Base-by-base conservation (phyloP, 768 basidiomycete species). In the Boletus rubroflammeus region DNA sequence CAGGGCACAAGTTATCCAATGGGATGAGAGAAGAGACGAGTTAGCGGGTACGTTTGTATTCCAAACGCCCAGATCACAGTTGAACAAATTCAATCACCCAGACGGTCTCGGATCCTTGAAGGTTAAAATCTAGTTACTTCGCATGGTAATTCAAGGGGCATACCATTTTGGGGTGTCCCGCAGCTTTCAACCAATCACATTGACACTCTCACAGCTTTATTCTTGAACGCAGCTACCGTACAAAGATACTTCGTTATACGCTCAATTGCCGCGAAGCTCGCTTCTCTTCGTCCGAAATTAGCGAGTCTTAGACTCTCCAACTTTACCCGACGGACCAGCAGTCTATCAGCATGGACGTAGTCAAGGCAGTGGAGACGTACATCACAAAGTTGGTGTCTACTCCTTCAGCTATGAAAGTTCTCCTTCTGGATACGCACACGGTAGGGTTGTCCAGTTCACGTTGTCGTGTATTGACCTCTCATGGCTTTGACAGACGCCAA, bases 361-460 rank as follows among this genome's bases (percentile, higher is more conserved):
- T 93, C 65, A 96, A 95, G 73, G 97, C 97, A 8, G 86, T 97
- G 28, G 92, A 95, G 74, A 90, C 86, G 6, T 99, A 98, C 76
- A 80, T 98, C 67, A 81, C 83, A 57, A 96, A 90, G 77, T 78
- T 97, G 77, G 81, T 97, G 54, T 85, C 88, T 21, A 83, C 84
- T 47, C 92, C 93, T 49, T 77, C 81, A 4, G 82, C 91, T 5
- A 98, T 98, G 91, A 98, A 98, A 73, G 94, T 98, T 21, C 79
- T 99, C 42, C 80, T 99, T 23, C 82, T 99, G 26, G 97, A 99
- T 69, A 79, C 85, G 8, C 94, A 98, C 71, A 99, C 97, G 23
- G 95, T 97, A 64, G 48, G 85, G 66, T 31, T 19, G 21, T 45
- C 17, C n/a, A 45, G 23, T 23, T 28, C 31, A 15, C 14, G 3